Base-by-base conservation (phyloP, 2,329 filamentous ascomycete species). In the Phialemoniopsis sp. region DNA sequence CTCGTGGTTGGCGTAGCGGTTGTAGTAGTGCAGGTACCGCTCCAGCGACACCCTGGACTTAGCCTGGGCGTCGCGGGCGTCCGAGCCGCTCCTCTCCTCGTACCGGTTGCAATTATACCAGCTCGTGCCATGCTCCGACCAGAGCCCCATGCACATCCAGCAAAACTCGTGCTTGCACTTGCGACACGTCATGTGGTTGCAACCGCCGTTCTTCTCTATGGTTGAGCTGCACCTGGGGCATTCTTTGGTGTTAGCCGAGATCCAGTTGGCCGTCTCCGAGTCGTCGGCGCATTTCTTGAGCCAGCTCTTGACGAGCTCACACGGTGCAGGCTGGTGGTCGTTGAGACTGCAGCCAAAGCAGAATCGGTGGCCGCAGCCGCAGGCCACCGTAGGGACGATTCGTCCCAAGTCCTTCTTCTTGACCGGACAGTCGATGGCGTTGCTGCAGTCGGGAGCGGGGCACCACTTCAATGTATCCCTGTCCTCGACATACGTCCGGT, bases 121-220 rank as follows among this genome's bases (percentile, higher is more conserved):
- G 65, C 89, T 95, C 4, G 91, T 98, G 46, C 93, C 93, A 59
- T 98, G 93, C 64, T 98, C 93, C 1, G 89, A 94, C 93, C 93
- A 98, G 1, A 95, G 72, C 0, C 93, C 93, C 93, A 98, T 98
- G 57, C 93, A 98, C 87, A 98, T 97, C 93, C 93, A 98, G 67
- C 93, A 98, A 57, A 98, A 96, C 57, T 96, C 90, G 57, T 96
- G 84, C 56, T 89, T 89, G 69, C 90, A 96, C 63, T 96, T 96
- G 41, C 90, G 76, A 60, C 90, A 96, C 0, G 90, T 96, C 90
- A 96, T 96, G 62, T 96, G 90, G 67, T 96, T 96, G 69, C 90
- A 96, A 4, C 90, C 90, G 38, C 90, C 90, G 50, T 98, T 98
- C 78, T 98, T 98, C 66, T 98, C 93, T 33, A 98, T 98, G 0